A percentile compares a stretch with the other conserved stretches of the same genome.
Conservation (phyloP, 1,139 yeast genomes). For the Lodderomyces oxycetoniae region DNA sequence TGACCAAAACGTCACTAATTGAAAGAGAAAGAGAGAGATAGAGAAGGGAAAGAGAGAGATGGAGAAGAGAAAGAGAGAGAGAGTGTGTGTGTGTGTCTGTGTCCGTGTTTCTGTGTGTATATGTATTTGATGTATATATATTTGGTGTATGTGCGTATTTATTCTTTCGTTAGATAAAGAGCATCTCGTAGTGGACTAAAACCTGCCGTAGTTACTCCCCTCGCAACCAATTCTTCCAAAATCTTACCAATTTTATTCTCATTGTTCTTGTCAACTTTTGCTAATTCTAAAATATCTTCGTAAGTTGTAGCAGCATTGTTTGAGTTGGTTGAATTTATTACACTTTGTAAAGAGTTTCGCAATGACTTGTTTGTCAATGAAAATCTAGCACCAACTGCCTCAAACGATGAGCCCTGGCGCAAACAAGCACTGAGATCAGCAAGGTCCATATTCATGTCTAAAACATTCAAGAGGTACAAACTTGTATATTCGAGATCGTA, state of each 20-base stretch:
- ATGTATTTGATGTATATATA: not conserved
- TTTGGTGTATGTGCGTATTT: not conserved
- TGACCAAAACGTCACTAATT: too few species aligned
- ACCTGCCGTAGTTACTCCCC: constrained; percentile 28
- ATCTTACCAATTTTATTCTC: constrained; percentile 16
- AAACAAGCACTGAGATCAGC: not conserved
- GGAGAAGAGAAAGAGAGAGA: too few species aligned
- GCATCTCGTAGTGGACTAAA: constrained; percentile 18
- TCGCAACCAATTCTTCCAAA: constrained; percentile 20
- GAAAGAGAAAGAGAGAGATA: too few species aligned
- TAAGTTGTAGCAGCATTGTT: constrained; percentile 16
- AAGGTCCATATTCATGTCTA: constrained; percentile 11
- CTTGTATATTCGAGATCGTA: constrained; percentile 29
- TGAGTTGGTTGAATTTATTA: constrained; percentile 1
- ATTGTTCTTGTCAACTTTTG: constrained; percentile 8
- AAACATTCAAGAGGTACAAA: constrained; percentile 27
- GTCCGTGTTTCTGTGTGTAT: not conserved
- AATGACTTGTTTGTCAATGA: constrained; percentile 11
- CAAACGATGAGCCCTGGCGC: constrained; percentile 15
- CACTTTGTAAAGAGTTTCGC: constrained; percentile 3
- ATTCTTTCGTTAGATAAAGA: constrained; percentile 16
- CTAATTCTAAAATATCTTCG: constrained; percentile 15
- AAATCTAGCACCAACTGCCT: constrained; percentile 27
- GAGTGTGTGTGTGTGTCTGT: not conserved
- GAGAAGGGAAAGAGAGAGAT: too few species aligned